Conservation (phyloP, 805 yeast species). For the Metschnikowia koreensis region DNA sequence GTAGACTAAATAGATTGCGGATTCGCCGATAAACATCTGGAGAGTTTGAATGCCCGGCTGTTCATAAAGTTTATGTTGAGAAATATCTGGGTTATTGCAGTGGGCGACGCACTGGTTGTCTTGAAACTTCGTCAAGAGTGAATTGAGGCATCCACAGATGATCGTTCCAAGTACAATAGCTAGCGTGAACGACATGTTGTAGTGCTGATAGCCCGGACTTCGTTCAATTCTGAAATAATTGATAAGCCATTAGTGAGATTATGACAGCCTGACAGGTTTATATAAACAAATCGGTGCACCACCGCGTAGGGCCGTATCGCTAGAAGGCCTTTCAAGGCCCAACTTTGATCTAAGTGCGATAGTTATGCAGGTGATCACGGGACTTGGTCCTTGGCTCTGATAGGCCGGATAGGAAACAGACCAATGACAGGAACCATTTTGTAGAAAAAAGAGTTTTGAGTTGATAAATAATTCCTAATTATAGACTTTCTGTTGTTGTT, state of each 20-base stretch:
- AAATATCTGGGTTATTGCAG: conserved; percentile 46
- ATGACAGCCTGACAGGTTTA: background rate
- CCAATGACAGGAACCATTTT: no score
- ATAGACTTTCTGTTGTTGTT: no score
- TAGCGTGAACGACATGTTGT: conserved; percentile 14
- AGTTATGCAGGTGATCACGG: background rate
- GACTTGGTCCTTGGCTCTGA: background rate
- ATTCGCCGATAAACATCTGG: conserved; percentile 80
- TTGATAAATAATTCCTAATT: no score
- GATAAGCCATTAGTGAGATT: background rate
- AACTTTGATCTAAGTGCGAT: background rate
- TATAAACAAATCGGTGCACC: background rate
- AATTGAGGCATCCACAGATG: conserved; percentile 68
- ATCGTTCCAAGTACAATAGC: conserved; percentile 49
- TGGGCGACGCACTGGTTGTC: conserved; percentile 68
- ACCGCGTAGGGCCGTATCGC: conserved; percentile 6
- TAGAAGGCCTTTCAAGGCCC: conserved; percentile 3
- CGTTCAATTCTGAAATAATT: background rate
- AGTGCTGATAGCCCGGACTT: background rate
- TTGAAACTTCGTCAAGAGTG: conserved; percentile 71
- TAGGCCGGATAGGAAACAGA: background rate
- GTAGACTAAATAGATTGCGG: conserved; percentile 46
- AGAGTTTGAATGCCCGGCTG: conserved; percentile 79
- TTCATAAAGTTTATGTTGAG: conserved; percentile 52
- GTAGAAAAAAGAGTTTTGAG: no score